Evolutionary conservation across 108 stramenopile species (phyloP).

Genomic region (Stephanodiscus minutulus): DNA sequence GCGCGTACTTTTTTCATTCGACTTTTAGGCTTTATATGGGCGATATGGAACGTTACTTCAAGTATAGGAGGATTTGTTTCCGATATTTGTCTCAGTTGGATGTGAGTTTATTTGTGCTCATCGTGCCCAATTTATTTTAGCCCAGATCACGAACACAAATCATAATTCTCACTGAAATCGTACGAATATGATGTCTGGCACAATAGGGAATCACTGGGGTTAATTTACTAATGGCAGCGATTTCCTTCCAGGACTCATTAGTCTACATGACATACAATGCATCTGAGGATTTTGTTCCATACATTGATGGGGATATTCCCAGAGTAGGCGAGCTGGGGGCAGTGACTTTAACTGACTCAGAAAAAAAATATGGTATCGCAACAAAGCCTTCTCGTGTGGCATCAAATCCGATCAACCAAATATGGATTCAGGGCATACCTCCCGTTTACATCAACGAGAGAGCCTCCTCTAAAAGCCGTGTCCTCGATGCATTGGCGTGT

Average conservation of each 20-base stretch:
- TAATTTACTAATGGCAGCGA: conserved; percentile 60
- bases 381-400: conserved; percentile 56
- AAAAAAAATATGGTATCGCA: conserved; percentile 57
- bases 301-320: conserved; percentile 67
- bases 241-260: conserved; percentile 76
- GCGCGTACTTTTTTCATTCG: conserved; percentile 75
- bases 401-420: conserved; percentile 70
- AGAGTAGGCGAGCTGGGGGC: conserved; percentile 16
- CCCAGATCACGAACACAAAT: too few relatives aligned
- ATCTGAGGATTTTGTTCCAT: conserved; percentile 64
- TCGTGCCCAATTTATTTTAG: background rate
- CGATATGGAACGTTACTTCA: conserved; percentile 82
- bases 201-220: conserved; percentile 27
- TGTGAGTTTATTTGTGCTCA: conserved; percentile 26
- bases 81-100: conserved; percentile 64
- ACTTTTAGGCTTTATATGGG: conserved; percentile 71
- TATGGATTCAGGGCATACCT: conserved; percentile 82
- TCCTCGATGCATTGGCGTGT: conserved; percentile 77
- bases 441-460: conserved; percentile 74
- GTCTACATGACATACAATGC: conserved; percentile 86
- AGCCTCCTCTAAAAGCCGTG: conserved; percentile 64
- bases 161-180: background rate
- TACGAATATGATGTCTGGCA: background rate
- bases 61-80: conserved; percentile 78
- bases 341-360: conserved; percentile 26